phyloP scores from a whole-genome alignment of 2,329 filamentous ascomycete genomes.

The Penicillium sp. region DNA sequence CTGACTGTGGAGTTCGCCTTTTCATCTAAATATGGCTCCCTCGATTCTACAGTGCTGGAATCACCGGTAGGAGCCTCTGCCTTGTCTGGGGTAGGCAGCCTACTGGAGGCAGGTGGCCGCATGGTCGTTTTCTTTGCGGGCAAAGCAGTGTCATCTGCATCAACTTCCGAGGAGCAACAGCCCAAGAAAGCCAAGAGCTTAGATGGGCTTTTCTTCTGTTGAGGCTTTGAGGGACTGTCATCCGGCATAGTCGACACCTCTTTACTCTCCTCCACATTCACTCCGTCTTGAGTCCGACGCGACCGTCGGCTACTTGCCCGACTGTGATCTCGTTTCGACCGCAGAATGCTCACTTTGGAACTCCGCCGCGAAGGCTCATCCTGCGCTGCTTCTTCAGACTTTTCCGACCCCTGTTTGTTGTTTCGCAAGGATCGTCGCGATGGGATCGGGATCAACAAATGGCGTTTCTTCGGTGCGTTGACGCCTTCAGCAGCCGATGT shows the following conservation, averaged over 20 bases:
- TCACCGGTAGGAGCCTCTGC: conserved; percentile 38
- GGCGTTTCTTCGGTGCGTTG: conserved; percentile 37
- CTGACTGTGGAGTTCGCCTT: conserved; percentile 35
- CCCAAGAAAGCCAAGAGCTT: conserved; percentile 47
- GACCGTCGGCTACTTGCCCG: conserved; percentile 57
- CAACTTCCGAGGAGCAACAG: conserved; percentile 50
- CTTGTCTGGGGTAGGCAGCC: conserved; percentile 42
- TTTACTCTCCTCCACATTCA: conserved; percentile 34
- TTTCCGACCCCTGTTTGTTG: conserved; percentile 35
- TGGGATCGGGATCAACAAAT: conserved; percentile 37
- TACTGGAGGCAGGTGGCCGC: conserved; percentile 36
- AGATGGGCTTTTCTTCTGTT: conserved; percentile 43
- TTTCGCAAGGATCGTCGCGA: conserved; percentile 43
- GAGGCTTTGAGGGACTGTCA: conserved; percentile 33
- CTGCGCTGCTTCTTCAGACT: conserved; percentile 30
- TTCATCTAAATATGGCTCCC: conserved; percentile 40
- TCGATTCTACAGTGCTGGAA: conserved; percentile 42
- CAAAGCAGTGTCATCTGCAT: conserved; percentile 43
- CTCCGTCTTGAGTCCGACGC: conserved; percentile 37
- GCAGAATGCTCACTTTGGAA: conserved; percentile 66
- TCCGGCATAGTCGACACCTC: conserved; percentile 31
- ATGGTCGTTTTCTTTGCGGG: conserved; percentile 49
- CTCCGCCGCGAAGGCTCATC: conserved; percentile 54
- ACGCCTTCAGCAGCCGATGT: conserved; percentile 16
- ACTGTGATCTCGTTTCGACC: conserved; percentile 64